Percentiles rank a stretch among this genome's conserved stretches.
phyloP scores from a whole-genome alignment of 352 stramenopile species.

The Globisporangium irregulare region DNA sequence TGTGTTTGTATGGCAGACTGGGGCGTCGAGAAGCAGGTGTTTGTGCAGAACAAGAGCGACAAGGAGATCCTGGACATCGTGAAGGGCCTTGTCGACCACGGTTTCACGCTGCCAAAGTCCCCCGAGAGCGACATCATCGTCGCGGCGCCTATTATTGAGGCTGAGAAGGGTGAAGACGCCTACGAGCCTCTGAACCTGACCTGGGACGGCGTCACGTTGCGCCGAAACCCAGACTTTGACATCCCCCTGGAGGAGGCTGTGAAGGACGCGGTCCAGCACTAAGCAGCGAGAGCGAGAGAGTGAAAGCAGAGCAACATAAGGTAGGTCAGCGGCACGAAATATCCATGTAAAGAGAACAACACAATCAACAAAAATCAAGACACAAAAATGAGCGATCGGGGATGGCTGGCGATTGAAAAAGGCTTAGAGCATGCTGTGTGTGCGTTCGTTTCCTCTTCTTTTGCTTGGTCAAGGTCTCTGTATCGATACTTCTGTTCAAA shows the following conservation, averaged over 20 bases:
- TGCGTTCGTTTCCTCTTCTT: background rate
- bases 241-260: slow-evolving; percentile 68
- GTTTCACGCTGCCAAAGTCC: slow-evolving; percentile 73
- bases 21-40: slow-evolving; percentile 83
- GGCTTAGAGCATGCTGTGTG: background rate
- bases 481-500: background rate
- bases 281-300: slow-evolving; percentile 1
- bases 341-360: slow-evolving; percentile 17
- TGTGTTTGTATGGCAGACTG: slow-evolving; percentile 40
- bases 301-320: slow-evolving; percentile 8
- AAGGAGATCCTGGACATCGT: slow-evolving; percentile 76
- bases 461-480: background rate
- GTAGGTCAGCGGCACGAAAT: slow-evolving; percentile 1
- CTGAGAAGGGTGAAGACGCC: slow-evolving; percentile 54
- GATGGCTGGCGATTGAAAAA: slow-evolving; percentile 1
- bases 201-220: slow-evolving; percentile 77
- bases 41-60: slow-evolving; percentile 79
- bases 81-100: slow-evolving; percentile 74
- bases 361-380: slow-evolving; percentile 6
- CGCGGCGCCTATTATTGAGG: slow-evolving; percentile 72
- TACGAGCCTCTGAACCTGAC: slow-evolving; percentile 84
- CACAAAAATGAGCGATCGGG: background rate
- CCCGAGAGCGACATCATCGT: slow-evolving; percentile 82
- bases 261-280: slow-evolving; percentile 28
- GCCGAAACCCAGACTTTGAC: slow-evolving; percentile 84